These are phyloP conservation scores for Taxillus chinensis DNA, from an alignment of 164 flowering plant genomes.

Conservation along the genomic window DNA sequence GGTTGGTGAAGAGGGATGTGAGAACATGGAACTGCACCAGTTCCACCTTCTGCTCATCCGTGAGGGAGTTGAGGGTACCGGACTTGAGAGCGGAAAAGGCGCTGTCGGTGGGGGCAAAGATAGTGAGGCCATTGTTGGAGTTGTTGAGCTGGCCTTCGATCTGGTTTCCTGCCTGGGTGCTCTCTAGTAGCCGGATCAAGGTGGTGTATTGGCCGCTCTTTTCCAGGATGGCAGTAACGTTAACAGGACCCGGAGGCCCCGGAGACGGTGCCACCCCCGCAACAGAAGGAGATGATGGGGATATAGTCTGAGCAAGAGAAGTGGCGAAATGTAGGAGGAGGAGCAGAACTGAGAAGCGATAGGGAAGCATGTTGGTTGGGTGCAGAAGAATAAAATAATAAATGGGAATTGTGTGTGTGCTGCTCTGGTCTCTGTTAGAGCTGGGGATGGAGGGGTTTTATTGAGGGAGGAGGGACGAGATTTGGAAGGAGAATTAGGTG, in stretches of 20 bases:
- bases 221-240: constrained; percentile 19
- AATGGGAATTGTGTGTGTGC: not conserved
- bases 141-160: constrained; percentile 21
- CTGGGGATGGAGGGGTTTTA: constrained; percentile 6
- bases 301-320: constrained; percentile 18
- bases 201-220: constrained; percentile 23
- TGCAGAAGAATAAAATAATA: not conserved
- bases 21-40: constrained; percentile 28
- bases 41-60: constrained; percentile 17
- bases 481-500: constrained; percentile 13
- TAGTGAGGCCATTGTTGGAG: not conserved
- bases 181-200: constrained; percentile 27
- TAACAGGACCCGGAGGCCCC: constrained; percentile 23
- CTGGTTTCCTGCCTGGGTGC: constrained; percentile 27
- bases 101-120: not conserved
- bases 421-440: not conserved
- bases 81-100: constrained; percentile 1
- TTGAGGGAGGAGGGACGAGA: constrained; percentile 5
- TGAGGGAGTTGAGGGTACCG: constrained; percentile 18
- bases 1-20: constrained; percentile 12
- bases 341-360: constrained; percentile 6
- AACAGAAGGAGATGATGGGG: constrained; percentile 18
- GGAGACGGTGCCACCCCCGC: constrained; percentile 20
- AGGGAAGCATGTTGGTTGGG: constrained; percentile 1
- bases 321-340: constrained; percentile 16